These are phyloP conservation scores for Ceratorhiza oryzae-sativae DNA, from an alignment of 1,284 basidiomycete genomes.

Conservation along the genomic window DNA sequence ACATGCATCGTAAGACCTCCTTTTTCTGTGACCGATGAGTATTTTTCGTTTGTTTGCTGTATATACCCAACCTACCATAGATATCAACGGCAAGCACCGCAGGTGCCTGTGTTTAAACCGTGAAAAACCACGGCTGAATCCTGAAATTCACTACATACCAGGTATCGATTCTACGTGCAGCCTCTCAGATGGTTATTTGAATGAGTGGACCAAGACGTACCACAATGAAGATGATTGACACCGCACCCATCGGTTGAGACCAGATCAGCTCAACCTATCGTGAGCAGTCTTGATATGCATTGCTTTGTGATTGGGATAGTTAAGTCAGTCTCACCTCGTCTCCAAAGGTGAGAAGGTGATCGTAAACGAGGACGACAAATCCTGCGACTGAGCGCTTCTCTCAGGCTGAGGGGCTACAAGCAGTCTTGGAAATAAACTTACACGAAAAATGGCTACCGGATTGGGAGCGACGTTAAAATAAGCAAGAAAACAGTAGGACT, in stretches of 20 bases:
- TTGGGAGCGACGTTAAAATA: no score
- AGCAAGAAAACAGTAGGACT: no score
- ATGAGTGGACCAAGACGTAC: background rate
- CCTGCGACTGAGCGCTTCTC: conserved; percentile 23
- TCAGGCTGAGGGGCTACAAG: no score
- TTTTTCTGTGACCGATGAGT: background rate
- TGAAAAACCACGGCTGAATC: background rate
- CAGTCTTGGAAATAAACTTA: background rate
- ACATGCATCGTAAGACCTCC: conserved; percentile 17
- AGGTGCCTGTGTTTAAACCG: background rate
- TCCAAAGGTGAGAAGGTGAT: conserved; percentile 21
- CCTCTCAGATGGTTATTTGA: background rate
- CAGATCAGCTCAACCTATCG: conserved; percentile 20
- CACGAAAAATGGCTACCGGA: conserved; percentile 19
- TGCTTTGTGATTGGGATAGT: no score
- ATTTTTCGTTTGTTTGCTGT: no score
- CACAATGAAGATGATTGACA: conserved; percentile 23
- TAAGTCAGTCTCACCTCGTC: conserved; percentile 24
- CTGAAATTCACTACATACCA: background rate
- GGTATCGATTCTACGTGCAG: conserved; percentile 18
- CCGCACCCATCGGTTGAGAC: background rate
- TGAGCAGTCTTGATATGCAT: background rate
- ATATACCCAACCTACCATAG: conserved; percentile 12
- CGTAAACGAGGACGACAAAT: conserved; percentile 34
- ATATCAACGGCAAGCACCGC: conserved; percentile 24